Evolutionary conservation across 257 asterid species (phyloP).

Genomic region (Solanum raphanifolium): DNA sequence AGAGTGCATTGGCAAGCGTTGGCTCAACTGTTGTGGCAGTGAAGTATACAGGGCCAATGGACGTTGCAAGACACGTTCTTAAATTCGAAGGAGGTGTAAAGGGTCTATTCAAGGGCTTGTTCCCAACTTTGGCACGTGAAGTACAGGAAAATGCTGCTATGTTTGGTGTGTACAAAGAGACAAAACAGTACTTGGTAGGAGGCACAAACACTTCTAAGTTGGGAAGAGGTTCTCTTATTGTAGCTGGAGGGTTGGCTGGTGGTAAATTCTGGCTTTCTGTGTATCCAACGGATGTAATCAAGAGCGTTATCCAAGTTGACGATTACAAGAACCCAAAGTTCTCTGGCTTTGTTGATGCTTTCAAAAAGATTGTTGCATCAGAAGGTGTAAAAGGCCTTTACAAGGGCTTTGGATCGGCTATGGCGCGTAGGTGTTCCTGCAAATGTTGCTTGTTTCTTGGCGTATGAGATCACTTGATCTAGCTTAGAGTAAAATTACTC

Average conservation of each 20-base stretch:
- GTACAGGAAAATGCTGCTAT: slow-evolving; percentile 70
- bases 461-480: neutral
- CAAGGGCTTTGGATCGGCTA: slow-evolving; percentile 74
- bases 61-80: slow-evolving; percentile 66
- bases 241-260: slow-evolving; percentile 73
- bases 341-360: slow-evolving; percentile 54
- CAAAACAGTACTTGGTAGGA: slow-evolving; percentile 54
- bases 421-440: neutral
- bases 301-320: slow-evolving; percentile 69
- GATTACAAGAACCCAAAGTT: slow-evolving; percentile 66
- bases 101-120: slow-evolving; percentile 71
- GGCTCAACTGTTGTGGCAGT: slow-evolving; percentile 33
- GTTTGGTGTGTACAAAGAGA: slow-evolving; percentile 72
- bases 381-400: slow-evolving; percentile 71
- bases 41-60: slow-evolving; percentile 67
- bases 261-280: slow-evolving; percentile 59
- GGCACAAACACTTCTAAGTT: slow-evolving; percentile 51
- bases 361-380: slow-evolving; percentile 47
- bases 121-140: slow-evolving; percentile 72
- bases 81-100: slow-evolving; percentile 44
- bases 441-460: neutral
- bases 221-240: slow-evolving; percentile 55
- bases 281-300: slow-evolving; percentile 72
- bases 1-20: slow-evolving; percentile 38
- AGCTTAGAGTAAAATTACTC: neutral